Conservation (phyloP, 2,329 filamentous ascomycete species). For the Colletotrichum shisoi region DNA sequence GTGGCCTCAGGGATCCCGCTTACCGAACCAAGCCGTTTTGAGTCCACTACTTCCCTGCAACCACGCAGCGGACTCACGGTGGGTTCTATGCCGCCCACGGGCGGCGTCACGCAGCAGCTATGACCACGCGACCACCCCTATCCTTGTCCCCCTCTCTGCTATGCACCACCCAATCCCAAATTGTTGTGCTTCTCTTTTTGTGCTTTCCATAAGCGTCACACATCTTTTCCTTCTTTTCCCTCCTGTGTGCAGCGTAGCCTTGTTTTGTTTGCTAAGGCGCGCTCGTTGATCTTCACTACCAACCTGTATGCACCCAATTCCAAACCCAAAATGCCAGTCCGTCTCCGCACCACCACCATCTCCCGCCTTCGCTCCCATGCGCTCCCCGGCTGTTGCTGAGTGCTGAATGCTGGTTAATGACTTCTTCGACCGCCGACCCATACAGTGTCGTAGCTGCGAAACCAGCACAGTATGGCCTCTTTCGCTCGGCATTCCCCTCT, state of each 20-base stretch:
- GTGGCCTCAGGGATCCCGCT: conserved; percentile 40
- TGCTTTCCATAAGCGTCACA: neutral
- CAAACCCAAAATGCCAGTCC: no score
- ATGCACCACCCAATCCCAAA: conserved; percentile 21
- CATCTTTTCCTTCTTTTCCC: neutral
- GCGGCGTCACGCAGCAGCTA: conserved; percentile 40
- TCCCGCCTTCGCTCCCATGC: no score
- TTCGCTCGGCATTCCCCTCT: no score
- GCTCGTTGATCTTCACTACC: no score
- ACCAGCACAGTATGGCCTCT: conserved; percentile 7
- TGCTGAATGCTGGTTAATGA: neutral
- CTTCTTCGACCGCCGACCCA: neutral
- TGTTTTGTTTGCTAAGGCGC: neutral
- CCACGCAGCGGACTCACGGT: conserved; percentile 36
- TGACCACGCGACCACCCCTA: conserved; percentile 24
- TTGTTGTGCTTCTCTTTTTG: conserved; percentile 8
- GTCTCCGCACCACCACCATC: no score
- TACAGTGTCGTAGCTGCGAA: neutral
- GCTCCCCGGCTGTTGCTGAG: neutral
- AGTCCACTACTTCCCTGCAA: conserved; percentile 39
- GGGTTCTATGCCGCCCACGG: conserved; percentile 18
- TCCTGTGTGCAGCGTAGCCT: neutral
- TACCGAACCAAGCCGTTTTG: conserved; percentile 35
- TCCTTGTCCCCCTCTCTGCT: conserved; percentile 10
- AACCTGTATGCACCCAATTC: no score